Evolutionary conservation across 2,329 filamentous ascomycete genomes (phyloP), one percentile per base, ranked within the genome.

Genomic region (Calonectria henricotiae): DNA sequence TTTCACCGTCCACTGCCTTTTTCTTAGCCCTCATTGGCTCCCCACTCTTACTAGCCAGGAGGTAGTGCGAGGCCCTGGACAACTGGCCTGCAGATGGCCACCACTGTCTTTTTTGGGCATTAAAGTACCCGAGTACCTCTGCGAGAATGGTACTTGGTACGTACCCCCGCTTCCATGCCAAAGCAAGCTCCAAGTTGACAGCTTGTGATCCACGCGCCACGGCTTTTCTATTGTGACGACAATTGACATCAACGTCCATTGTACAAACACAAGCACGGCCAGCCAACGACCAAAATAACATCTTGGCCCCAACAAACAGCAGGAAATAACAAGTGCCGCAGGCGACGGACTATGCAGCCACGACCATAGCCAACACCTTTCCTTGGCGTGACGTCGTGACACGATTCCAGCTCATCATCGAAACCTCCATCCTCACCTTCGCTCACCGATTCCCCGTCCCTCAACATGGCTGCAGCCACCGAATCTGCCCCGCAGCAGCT

Each of bases 391-490:
- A 69, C 69, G 60, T 66, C 55, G 51, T 61, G 37, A 43, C 41
- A 43, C 12, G 47, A 61, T 51, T 25, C 47, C 60, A 27, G 25
- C 32, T 17, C 27, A 37, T 20, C 62, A 37, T 55, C 35, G 37
- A 44, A 63, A 55, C 37, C 25, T 37, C 23, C 25, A 25, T 62
- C 60, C 47, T 55, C 68, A 23, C 13, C 44, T 44, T 15, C 35
- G 5, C 39, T 15, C 13, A n/a, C 49, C 41, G 17, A 47, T 41
- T 17, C 39, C 23, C 20, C 13, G n/a, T 32, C 35, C 58, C 17
- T 23, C 66, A 68, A 65, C 75, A 82, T 85, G 82, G 75, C 80
- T 67, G 60, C 79, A 15, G 66, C 75, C 8, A 71, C 77, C 20
- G 80, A 79, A 3, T 30, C 68, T 25, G 32, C 68, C 23, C 62